Evolutionary conservation across 768 basidiomycete species (phyloP).

Genomic region (Podaxis pistillaris): DNA sequence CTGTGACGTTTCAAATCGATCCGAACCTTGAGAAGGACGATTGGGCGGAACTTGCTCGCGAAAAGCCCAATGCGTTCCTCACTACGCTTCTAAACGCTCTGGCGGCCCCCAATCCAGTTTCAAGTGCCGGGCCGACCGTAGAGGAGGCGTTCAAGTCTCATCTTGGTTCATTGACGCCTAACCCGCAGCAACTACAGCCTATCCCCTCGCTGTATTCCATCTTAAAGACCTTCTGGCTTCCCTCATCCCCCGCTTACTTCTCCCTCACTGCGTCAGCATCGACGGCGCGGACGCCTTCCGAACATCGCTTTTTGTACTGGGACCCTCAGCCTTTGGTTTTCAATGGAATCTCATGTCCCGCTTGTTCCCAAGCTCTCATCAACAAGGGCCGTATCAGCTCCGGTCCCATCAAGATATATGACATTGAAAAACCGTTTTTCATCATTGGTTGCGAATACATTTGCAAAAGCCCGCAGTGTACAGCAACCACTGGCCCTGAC

Average conservation of each 20-base stretch:
- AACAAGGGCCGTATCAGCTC: conserved; percentile 73
- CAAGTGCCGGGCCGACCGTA: conserved; percentile 58
- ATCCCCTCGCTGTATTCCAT: conserved; percentile 75
- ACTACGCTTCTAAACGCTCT: conserved; percentile 55
- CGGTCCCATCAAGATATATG: conserved; percentile 77
- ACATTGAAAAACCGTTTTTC: conserved; percentile 78
- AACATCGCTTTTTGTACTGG: conserved; percentile 85
- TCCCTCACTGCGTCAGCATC: conserved; percentile 72
- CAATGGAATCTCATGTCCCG: conserved; percentile 76
- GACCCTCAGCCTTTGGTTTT: conserved; percentile 81
- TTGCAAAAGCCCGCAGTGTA: conserved; percentile 54
- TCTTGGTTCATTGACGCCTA: conserved; percentile 60
- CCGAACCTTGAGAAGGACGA: conserved; percentile 56
- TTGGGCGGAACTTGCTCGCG: conserved; percentile 60
- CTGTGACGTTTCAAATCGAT: conserved; percentile 42
- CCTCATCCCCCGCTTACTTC: conserved; percentile 75
- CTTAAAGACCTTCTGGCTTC: conserved; percentile 83
- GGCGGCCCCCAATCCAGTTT: conserved; percentile 60
- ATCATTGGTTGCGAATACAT: conserved; percentile 83
- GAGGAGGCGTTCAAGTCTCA: conserved; percentile 82
- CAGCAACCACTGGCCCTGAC: conserved; percentile 40
- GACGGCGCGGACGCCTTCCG: conserved; percentile 63
- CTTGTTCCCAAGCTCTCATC: conserved; percentile 53
- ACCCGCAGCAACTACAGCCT: conserved; percentile 40
- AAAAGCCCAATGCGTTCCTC: conserved; percentile 57